Percentiles rank a stretch among this genome's conserved stretches.
phyloP scores from a whole-genome alignment of 2,329 filamentous ascomycete species.

The Metarhizium humberi region DNA sequence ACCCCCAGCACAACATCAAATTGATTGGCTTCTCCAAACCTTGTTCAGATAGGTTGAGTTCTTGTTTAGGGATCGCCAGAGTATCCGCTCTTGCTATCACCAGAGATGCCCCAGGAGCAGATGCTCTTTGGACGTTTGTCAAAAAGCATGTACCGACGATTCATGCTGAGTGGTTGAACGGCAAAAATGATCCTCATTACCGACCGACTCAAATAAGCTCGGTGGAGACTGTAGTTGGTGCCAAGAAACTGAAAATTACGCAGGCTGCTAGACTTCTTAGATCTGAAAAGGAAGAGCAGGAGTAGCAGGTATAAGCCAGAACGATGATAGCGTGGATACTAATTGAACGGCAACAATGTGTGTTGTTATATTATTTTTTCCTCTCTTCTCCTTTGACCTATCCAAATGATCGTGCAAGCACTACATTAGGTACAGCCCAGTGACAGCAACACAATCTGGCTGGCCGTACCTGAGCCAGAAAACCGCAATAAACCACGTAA shows the following conservation, averaged over 20 bases:
- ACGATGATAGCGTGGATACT: neutral
- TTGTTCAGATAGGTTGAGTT: conserved; percentile 47
- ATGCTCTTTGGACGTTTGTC: conserved; percentile 47
- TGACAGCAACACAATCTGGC: too few relatives aligned
- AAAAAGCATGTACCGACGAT: conserved; percentile 41
- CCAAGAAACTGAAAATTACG: conserved; percentile 12
- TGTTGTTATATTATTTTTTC: neutral
- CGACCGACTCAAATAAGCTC: conserved; percentile 24
- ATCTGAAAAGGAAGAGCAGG: neutral
- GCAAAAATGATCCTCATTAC: conserved; percentile 15
- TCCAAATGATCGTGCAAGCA: too few relatives aligned
- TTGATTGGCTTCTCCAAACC: conserved; percentile 55
- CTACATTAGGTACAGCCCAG: too few relatives aligned
- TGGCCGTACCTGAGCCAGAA: too few relatives aligned
- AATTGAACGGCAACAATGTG: neutral
- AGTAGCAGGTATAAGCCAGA: neutral
- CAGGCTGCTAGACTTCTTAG: neutral
- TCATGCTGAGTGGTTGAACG: conserved; percentile 42
- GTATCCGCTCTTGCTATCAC: conserved; percentile 56
- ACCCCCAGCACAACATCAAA: conserved; percentile 33
- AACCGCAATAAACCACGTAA: too few relatives aligned
- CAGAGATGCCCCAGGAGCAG: conserved; percentile 45
- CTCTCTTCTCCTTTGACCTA: too few relatives aligned
- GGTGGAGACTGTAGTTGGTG: conserved; percentile 25
- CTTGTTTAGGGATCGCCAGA: conserved; percentile 49